These are phyloP conservation scores for Bipolaris gigantea DNA, from an alignment of 2,329 filamentous ascomycete genomes.

Conservation along the genomic window DNA sequence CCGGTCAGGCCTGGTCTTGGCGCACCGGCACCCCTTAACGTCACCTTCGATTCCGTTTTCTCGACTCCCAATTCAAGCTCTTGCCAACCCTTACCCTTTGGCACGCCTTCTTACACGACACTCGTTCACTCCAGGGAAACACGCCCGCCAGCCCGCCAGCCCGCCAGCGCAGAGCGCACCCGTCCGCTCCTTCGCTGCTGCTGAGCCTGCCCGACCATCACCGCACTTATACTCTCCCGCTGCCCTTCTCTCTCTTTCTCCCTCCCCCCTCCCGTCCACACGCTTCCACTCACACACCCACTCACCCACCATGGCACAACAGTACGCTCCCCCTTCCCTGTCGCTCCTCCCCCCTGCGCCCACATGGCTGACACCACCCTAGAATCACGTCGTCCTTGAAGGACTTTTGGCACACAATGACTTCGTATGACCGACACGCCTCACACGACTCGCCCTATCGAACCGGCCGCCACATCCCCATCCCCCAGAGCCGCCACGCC, in stretches of 20 bases:
- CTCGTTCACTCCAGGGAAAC: constrained; percentile 7
- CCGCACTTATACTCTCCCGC: constrained; percentile 1
- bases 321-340: constrained; percentile 28
- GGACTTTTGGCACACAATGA: constrained; percentile 90
- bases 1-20: constrained; percentile 16
- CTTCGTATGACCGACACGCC: constrained; percentile 79
- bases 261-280: neutral
- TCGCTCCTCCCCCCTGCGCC: neutral
- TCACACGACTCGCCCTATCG: constrained; percentile 91
- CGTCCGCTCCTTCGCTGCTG: constrained; percentile 17
- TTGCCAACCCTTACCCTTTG: constrained; percentile 12
- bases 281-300: neutral
- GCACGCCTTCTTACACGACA: constrained; percentile 1
- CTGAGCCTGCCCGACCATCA: no score
- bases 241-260: constrained; percentile 10
- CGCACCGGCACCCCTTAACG: constrained; percentile 21
- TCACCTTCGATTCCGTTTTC: constrained; percentile 20
- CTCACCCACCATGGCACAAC: constrained; percentile 39
- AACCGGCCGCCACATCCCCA: constrained; percentile 84
- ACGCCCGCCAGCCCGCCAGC: neutral
- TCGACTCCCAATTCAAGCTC: constrained; percentile 18
- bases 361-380: constrained; percentile 29
- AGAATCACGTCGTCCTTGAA: constrained; percentile 63
- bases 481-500: constrained; percentile 78
- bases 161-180: constrained; percentile 21